These are phyloP conservation scores for Hymenoscyphus linearis DNA, from an alignment of 2,329 filamentous ascomycete species.

Conservation along the genomic window DNA sequence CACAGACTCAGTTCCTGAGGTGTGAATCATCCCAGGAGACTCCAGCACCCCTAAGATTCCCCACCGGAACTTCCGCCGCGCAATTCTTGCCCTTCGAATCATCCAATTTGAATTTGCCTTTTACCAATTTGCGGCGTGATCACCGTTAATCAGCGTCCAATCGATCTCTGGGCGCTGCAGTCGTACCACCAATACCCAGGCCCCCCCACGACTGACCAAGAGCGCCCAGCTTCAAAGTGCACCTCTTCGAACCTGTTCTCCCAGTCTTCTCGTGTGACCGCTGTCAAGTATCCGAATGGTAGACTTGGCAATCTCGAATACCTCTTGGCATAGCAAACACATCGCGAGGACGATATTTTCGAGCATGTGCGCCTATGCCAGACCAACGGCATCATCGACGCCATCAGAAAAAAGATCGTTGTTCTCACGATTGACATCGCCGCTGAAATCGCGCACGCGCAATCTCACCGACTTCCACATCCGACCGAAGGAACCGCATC, in stretches of 20 bases:
- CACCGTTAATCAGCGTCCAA: neutral
- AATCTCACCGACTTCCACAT: constrained; percentile 75
- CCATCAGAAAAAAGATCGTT: constrained; percentile 27
- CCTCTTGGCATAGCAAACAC: constrained; percentile 29
- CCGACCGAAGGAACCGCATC: constrained; percentile 69
- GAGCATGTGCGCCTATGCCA: constrained; percentile 32
- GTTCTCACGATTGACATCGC: constrained; percentile 41
- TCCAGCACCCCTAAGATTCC: neutral
- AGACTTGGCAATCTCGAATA: constrained; percentile 26
- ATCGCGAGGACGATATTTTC: constrained; percentile 13
- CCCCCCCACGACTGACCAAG: no score
- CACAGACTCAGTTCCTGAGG: no score
- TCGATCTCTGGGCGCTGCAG: constrained; percentile 1
- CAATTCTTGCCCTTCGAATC: neutral
- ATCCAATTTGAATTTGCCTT: neutral
- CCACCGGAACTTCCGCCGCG: neutral
- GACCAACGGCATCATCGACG: constrained; percentile 16
- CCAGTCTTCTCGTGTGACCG: constrained; percentile 11
- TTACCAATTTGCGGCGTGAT: neutral
- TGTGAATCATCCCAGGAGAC: no score
- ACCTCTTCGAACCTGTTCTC: neutral
- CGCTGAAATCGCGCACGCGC: constrained; percentile 44
- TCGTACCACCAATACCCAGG: constrained; percentile 4
- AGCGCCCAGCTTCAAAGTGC: constrained; percentile 2
- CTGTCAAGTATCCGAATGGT: constrained; percentile 16